A percentile compares a stretch with the other conserved stretches of the same genome.
These are phyloP conservation scores for Xylaria acuta DNA, from an alignment of 495 filamentous ascomycete genomes.

Conservation along the genomic window DNA sequence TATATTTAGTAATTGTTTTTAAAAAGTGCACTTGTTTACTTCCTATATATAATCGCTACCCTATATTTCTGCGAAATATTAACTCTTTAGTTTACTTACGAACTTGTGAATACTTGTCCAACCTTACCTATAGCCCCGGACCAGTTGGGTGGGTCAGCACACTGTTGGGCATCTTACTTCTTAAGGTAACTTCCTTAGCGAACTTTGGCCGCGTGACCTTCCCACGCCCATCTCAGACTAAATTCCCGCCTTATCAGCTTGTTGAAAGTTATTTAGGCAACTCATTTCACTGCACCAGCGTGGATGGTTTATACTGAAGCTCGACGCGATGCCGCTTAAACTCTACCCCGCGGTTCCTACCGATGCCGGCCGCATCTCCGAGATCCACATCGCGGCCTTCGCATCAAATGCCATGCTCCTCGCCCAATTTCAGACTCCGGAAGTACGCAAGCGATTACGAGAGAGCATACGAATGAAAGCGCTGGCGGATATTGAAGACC, in stretches of 20 bases:
- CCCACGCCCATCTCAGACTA: background rate
- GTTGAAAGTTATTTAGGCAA: background rate
- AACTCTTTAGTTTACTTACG: background rate
- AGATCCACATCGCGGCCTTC: slow-evolving; percentile 52
- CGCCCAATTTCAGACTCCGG: slow-evolving; percentile 47
- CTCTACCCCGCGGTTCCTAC: slow-evolving; percentile 26
- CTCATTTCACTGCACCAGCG: background rate
- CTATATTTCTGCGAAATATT: too few relatives aligned
- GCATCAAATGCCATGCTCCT: slow-evolving; percentile 45
- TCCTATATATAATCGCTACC: too few relatives aligned
- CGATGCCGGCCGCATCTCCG: slow-evolving; percentile 47
- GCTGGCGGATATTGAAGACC: slow-evolving; percentile 40
- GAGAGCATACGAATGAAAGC: slow-evolving; percentile 38
- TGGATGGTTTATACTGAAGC: too few relatives aligned
- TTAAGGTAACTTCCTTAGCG: too few relatives aligned
- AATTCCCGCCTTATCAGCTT: too few relatives aligned
- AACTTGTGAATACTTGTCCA: background rate
- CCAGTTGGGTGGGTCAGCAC: background rate
- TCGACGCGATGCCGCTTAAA: slow-evolving; percentile 21
- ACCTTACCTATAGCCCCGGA: background rate
- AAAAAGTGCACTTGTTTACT: too few relatives aligned
- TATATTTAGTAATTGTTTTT: too few relatives aligned
- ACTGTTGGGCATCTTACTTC: background rate
- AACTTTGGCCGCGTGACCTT: background rate
- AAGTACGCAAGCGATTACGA: slow-evolving; percentile 36